phyloP scores from a whole-genome alignment of 257 asterid genomes.

The Petunia secreta region DNA sequence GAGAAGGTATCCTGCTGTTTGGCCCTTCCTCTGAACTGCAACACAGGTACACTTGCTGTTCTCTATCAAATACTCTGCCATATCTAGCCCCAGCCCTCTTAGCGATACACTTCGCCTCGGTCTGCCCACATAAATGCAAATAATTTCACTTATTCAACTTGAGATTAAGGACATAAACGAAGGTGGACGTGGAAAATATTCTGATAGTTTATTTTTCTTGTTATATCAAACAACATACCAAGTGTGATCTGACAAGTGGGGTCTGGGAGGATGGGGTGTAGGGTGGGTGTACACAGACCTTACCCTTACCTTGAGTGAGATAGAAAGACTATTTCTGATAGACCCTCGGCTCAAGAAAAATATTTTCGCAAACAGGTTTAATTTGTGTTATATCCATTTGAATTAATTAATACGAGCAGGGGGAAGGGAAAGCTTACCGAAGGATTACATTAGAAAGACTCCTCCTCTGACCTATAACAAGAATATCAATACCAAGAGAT shows the following conservation, averaged over 20 bases:
- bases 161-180: not conserved
- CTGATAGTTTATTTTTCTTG: too few relatives aligned
- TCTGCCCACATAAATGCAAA: slow-evolving; percentile 38
- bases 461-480: slow-evolving; percentile 66
- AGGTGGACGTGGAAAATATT: too few relatives aligned
- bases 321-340: too few relatives aligned
- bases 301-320: too few relatives aligned
- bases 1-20: slow-evolving; percentile 71
- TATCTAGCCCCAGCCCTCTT: slow-evolving; percentile 60
- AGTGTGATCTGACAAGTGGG: too few relatives aligned
- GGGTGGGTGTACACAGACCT: too few relatives aligned
- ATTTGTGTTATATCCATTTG: not conserved
- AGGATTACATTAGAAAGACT: slow-evolving; percentile 62
- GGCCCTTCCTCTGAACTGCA: slow-evolving; percentile 77
- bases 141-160: not conserved
- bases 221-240: too few relatives aligned
- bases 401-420: not conserved
- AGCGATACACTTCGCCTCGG: slow-evolving; percentile 51
- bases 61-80: slow-evolving; percentile 69
- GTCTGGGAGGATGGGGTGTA: too few relatives aligned
- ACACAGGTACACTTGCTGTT: slow-evolving; percentile 80
- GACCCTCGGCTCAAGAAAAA: too few relatives aligned
- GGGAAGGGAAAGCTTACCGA: slow-evolving; percentile 42
- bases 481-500: slow-evolving; percentile 50
- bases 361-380: too few relatives aligned